Base-by-base conservation (phyloP, 805 yeast genomes). In the Brettanomyces custersianus region DNA sequence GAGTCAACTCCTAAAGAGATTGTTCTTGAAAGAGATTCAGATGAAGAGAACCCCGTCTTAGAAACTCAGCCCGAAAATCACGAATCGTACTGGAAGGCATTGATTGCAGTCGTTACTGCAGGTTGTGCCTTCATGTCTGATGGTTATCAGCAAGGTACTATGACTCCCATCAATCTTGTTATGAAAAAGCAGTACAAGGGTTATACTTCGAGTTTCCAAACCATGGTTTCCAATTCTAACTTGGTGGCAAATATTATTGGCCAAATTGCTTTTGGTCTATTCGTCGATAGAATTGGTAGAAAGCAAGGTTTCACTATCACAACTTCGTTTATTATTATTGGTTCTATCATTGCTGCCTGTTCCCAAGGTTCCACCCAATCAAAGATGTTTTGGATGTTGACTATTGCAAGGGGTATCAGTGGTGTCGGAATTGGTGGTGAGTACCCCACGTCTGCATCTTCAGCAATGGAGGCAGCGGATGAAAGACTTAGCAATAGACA, bases 391-490 rank as follows among this genome's bases (percentile, higher is more conserved):
- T 68, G 74, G 74, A 66, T 68, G 77, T 20, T 29, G 8, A 29
- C 16, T 18, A 29, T 29, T 16, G 32, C 32, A 11, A 16, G 32
- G 10, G 32, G 32, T 18, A 29, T 29, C n/a, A 9, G 20, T 11
- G 32, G 32, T 16, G 20, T 29, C 16, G 32, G 32, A 45, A 73
- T 75, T 41, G 81, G 81, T 43, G 81, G 80, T 20, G 81, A 76
- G 50, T 76, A 76, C 51, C 81, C 82, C 9, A 65, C 73, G 42
- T 70, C 77, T 33, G 75, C 79, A 5, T 69, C 77, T 9, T 59
- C 73, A 23, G 77, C 78, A 19, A 69, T 69, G 59, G 81, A 75
- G 55, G 72, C 74, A 31, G 75, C 77, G 3, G 69, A 66, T 42
- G 70, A 67, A 40, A 37, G 34, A 16, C 18, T 46, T 11, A 54